These are phyloP conservation scores for Trypanosoma grayi DNA, from an alignment of 208 protist genomes.

Conservation along the genomic window DNA sequence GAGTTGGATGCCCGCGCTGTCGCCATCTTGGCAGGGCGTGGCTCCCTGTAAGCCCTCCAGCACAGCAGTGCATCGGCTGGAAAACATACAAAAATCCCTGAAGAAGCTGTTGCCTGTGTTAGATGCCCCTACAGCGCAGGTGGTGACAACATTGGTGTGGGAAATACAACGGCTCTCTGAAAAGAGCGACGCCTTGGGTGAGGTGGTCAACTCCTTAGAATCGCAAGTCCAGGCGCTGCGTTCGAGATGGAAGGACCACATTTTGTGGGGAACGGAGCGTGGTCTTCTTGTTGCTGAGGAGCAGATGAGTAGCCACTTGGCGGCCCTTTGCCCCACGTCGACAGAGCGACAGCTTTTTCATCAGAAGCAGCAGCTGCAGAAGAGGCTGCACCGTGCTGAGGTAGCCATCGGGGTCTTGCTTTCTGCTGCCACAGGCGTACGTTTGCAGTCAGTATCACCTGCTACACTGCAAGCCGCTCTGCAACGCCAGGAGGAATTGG, in stretches of 20 bases:
- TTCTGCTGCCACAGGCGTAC: conserved; percentile 19
- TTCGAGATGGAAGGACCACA: background rate
- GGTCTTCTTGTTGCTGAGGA: conserved; percentile 20
- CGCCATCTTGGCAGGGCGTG: background rate
- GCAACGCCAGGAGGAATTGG: conserved; percentile 12
- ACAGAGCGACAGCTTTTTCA: conserved; percentile 5
- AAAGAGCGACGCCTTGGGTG: conserved; percentile 3
- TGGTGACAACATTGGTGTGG: background rate
- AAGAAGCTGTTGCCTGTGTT: background rate
- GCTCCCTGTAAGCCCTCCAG: background rate
- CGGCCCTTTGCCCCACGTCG: background rate
- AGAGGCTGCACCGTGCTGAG: conserved; percentile 15
- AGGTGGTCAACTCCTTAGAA: background rate
- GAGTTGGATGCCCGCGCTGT: conserved; percentile 4
- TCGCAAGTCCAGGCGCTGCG: background rate
- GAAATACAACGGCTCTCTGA: conserved; percentile 1
- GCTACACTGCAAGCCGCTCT: conserved; percentile 19
- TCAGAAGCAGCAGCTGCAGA: conserved; percentile 8
- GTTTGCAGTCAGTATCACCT: conserved; percentile 24
- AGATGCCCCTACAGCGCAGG: background rate
- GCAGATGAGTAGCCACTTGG: conserved; percentile 14
- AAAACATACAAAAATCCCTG: conserved; percentile 10
- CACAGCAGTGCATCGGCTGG: background rate
- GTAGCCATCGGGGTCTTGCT: conserved; percentile 10
- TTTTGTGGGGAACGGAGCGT: conserved; percentile 11